These are phyloP conservation scores for Verbascum thapsus DNA, from an alignment of 257 asterid species.

Conservation along the genomic window DNA sequence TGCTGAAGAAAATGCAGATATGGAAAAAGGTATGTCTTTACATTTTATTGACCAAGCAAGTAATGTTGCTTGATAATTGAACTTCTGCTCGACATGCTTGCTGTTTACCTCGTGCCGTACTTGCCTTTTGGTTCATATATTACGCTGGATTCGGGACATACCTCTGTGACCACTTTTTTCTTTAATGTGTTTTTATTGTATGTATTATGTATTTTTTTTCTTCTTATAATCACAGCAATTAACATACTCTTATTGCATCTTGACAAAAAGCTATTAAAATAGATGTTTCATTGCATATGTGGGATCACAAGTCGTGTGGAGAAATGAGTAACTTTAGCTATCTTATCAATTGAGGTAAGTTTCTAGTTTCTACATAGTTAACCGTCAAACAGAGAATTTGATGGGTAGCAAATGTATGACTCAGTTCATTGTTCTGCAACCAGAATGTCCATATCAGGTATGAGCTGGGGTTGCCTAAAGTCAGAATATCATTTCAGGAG, in stretches of 20 bases:
- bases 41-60: conserved; percentile 7
- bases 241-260: not conserved
- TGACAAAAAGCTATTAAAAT: not conserved
- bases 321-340: not conserved
- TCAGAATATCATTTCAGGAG: not conserved
- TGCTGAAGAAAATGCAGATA: conserved; percentile 38
- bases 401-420: not conserved
- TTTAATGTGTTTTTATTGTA: not conserved
- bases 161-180: conserved; percentile 4
- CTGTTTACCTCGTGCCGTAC: not conserved
- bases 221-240: not conserved
- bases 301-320: not conserved
- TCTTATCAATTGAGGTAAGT: not conserved
- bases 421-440: not conserved
- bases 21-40: conserved; percentile 43
- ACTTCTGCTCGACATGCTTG: conserved; percentile 5
- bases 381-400: not conserved
- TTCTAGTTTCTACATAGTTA: not conserved
- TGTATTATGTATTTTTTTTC: not conserved
- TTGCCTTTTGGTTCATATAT: not conserved
- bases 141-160: not conserved
- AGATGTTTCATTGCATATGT: not conserved
- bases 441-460: not conserved
- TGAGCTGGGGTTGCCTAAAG: not conserved
- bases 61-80: conserved; percentile 3